Conservation (phyloP, 345 rosid species). For the Gossypium stocksii region DNA sequence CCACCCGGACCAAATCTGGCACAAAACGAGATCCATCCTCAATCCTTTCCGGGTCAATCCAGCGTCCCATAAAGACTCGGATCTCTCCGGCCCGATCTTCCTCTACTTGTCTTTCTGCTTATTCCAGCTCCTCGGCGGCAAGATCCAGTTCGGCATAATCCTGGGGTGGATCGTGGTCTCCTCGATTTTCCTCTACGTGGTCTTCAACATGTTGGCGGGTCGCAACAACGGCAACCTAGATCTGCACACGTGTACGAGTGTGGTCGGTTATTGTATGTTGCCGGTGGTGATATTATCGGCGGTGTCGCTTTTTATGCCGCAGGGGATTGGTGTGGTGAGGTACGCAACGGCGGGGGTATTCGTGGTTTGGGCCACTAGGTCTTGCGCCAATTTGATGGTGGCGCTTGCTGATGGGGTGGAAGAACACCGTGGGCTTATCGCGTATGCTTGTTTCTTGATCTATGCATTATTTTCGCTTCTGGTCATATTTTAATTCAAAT, state of each 20-base stretch:
- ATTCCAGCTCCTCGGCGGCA: constrained; percentile 84
- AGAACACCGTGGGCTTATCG: constrained; percentile 79
- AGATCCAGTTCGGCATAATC: constrained; percentile 85
- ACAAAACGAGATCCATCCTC: constrained; percentile 74
- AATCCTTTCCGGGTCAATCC: constrained; percentile 72
- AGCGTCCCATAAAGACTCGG: constrained; percentile 65
- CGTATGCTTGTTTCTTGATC: constrained; percentile 94
- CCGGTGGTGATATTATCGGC: constrained; percentile 83
- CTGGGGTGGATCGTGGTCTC: constrained; percentile 94
- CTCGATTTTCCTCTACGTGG: constrained; percentile 76
- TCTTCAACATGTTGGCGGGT: constrained; percentile 94
- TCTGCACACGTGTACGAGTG: constrained; percentile 88
- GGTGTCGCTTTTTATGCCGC: constrained; percentile 68
- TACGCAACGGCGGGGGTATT: constrained; percentile 54
- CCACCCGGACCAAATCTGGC: constrained; percentile 96
- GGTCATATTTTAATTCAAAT: constrained; percentile 57
- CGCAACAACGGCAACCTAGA: constrained; percentile 72
- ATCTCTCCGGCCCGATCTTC: constrained; percentile 84
- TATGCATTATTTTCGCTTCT: constrained; percentile 86
- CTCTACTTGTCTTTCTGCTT: constrained; percentile 74
- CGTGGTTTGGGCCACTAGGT: constrained; percentile 83
- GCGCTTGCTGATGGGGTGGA: constrained; percentile 84
- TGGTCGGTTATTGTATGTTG: constrained; percentile 74
- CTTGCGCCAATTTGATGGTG: constrained; percentile 67
- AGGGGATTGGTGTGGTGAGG: constrained; percentile 41